A percentile compares a stretch with the other conserved stretches of the same genome.
phyloP scores from a whole-genome alignment of 805 yeast genomes.

The Ogataea sp. region DNA sequence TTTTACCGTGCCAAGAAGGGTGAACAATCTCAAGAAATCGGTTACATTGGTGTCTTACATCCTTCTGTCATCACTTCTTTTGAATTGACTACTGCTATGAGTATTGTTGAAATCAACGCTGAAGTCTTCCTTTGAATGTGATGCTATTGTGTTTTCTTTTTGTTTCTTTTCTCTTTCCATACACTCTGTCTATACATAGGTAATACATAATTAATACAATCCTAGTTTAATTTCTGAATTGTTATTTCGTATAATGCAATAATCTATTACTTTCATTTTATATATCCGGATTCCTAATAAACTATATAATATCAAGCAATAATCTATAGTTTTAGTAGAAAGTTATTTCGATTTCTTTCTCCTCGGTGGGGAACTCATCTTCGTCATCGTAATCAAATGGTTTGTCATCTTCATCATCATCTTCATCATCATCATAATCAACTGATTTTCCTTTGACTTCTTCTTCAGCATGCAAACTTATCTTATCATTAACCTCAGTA shows the following conservation, averaged over 20 bases:
- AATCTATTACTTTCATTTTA: not conserved
- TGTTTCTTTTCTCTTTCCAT: not conserved
- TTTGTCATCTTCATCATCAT: not conserved
- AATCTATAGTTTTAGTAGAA: no score
- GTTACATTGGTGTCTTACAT: slow-evolving; percentile 89
- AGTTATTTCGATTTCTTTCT: slow-evolving; percentile 20
- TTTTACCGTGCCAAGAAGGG: slow-evolving; percentile 61
- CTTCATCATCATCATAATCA: slow-evolving; percentile 13
- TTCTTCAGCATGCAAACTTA: slow-evolving; percentile 14
- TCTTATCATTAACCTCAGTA: not conserved
- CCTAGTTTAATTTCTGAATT: no score
- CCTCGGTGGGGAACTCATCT: slow-evolving; percentile 26
- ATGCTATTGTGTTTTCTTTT: slow-evolving; percentile 6
- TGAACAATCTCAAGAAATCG: slow-evolving; percentile 52
- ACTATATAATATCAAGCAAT: no score
- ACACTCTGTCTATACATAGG: not conserved
- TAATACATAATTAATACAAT: no score
- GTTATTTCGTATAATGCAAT: not conserved
- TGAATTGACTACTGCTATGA: slow-evolving; percentile 89
- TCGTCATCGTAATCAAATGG: slow-evolving; percentile 24
- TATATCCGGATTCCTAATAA: not conserved
- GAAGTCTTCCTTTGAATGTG: slow-evolving; percentile 65
- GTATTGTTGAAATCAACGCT: slow-evolving; percentile 83
- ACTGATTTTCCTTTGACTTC: slow-evolving; percentile 3
- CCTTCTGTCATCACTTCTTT: slow-evolving; percentile 85